These are phyloP conservation scores for Endoconidiophora laricicola DNA, from an alignment of 2,329 filamentous ascomycete genomes.

Conservation along the genomic window DNA sequence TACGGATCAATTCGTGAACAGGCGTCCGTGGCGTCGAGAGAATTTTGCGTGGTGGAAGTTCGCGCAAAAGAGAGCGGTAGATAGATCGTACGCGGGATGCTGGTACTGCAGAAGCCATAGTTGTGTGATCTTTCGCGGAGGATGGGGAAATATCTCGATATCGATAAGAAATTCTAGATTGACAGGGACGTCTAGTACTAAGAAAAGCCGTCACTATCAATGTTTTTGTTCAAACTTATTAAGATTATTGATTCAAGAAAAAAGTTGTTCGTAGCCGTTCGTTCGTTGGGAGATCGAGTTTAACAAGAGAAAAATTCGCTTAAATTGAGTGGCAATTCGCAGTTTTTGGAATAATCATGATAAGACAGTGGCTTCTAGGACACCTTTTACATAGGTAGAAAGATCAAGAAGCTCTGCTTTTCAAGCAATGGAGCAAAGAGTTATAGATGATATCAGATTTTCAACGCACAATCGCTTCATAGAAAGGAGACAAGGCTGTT, in stretches of 20 bases:
- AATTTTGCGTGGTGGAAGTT: constrained; percentile 58
- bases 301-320: background rate
- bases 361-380: background rate
- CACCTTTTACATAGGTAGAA: too few species aligned
- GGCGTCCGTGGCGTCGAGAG: constrained; percentile 43
- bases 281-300: background rate
- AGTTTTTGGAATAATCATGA: background rate
- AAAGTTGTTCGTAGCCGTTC: background rate
- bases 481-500: background rate
- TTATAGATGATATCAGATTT: too few species aligned
- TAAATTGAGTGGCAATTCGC: background rate
- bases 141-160: too few species aligned
- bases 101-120: too few species aligned
- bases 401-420: too few species aligned
- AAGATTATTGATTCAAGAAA: background rate
- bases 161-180: too few species aligned
- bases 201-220: too few species aligned
- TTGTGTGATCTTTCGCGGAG: too few species aligned
- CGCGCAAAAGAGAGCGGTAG: constrained; percentile 78
- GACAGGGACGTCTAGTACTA: too few species aligned
- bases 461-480: too few species aligned
- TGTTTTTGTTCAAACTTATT: background rate
- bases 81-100: constrained; percentile 39
- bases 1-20: constrained; percentile 53
- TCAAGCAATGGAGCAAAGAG: too few species aligned